Base-by-base conservation (phyloP, 106 monocot genomes). In the Apostasia ramifera region DNA sequence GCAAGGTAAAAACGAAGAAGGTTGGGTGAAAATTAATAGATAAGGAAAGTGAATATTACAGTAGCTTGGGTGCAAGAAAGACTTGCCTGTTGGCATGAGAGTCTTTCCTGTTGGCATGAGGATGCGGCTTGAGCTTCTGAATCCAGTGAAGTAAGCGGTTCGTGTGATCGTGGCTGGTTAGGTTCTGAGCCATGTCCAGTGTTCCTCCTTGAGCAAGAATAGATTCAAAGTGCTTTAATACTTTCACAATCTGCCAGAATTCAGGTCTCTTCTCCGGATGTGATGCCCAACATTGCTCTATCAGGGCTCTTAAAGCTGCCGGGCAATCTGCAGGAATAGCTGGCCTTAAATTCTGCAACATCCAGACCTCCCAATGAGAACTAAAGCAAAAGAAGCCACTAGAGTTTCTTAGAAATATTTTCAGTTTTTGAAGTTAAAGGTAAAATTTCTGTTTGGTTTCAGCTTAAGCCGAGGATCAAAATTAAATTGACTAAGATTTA, bases 171-270 rank as follows among this genome's bases (percentile, higher is more conserved):
- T 86, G 76, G 79, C 66, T 76, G n/a, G 68, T 74, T 71, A 78
- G 55, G 64, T 66, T 67, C 38, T 70, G 83, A 45, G 76, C 67
- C 13, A 13, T 40, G 68, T 84, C 47, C 37, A 95, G 83, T 13
- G 80, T 79, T 54, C 95, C 89, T 63, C 84, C 89, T 37, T 54
- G 69, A 66, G 70, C 71, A 56, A 95, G 58, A 47, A 73, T 78
- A 42, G 68, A 63, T 63, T 91, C 75, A 55, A 88, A 88, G 59
- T 95, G 83, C 63, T 95, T 88, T 40, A 95, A 67, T 12, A 88
- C 77, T 82, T 91, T 88, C 68, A 95, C 95, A 41, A 91, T 91
- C 75, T 88, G 95, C 81, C 81, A 88, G 59, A 88, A 94, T 38
- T 94, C 91, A 1, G 88, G 94, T 66, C 94, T 85, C 72, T 85